phyloP scores from a whole-genome alignment of 2,329 filamentous ascomycete species.

The Fusarium mangiferae region DNA sequence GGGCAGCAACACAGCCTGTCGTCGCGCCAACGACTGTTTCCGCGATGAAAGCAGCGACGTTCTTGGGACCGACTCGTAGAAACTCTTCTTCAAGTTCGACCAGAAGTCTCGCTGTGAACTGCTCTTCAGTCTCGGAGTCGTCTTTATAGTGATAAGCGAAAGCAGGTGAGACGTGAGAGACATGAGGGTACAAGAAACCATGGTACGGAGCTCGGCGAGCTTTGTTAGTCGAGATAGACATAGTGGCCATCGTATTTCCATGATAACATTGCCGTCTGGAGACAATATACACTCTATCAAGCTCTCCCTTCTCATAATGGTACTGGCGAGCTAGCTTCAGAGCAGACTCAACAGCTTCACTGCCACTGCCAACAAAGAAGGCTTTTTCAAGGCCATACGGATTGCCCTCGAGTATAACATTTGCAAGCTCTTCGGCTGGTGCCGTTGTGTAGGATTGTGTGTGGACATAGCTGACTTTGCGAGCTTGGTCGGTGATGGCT shows the following conservation, averaged over 20 bases:
- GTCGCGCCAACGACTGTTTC: conserved; percentile 66
- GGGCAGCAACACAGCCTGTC: conserved; percentile 53
- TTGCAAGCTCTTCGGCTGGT: conserved; percentile 8
- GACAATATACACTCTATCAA: background rate
- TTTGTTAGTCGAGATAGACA: conserved; percentile 18
- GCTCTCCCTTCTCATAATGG: conserved; percentile 35
- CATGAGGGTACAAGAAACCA: conserved; percentile 7
- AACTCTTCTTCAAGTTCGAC: conserved; percentile 2
- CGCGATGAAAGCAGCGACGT: conserved; percentile 63
- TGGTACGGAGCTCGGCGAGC: conserved; percentile 6
- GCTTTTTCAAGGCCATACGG: conserved; percentile 32
- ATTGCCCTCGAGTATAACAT: background rate
- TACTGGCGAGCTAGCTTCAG: conserved; percentile 61
- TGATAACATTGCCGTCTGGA: conserved; percentile 12
- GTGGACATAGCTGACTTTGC: conserved; percentile 14
- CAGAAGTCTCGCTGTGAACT: background rate
- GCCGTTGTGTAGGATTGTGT: conserved; percentile 20
- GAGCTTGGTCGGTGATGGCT: conserved; percentile 13
- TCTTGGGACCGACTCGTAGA: background rate
- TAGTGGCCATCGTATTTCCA: conserved; percentile 19
- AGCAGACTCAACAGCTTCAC: conserved; percentile 57
- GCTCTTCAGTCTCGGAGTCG: background rate
- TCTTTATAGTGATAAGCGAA: conserved; percentile 8
- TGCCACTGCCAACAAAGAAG: conserved; percentile 40
- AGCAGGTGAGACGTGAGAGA: conserved; percentile 15